Evolutionary conservation across 108 stramenopile genomes (phyloP).

Genomic region (Discostella stelligeroides): DNA sequence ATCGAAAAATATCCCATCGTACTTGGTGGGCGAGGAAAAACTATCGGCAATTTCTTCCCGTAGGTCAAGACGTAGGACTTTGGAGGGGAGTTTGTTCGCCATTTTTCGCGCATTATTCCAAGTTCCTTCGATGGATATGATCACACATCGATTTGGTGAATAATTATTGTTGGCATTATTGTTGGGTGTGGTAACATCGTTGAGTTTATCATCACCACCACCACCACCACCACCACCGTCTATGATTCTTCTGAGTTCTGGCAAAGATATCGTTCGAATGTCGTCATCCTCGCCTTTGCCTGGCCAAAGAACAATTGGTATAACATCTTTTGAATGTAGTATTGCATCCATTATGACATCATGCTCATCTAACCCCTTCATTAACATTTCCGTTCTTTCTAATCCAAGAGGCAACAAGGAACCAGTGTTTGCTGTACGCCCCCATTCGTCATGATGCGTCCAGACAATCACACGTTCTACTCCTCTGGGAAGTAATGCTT

Average conservation of each 20-base stretch:
- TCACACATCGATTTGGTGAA: neutral
- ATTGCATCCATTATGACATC: conserved; percentile 33
- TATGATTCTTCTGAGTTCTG: conserved; percentile 1
- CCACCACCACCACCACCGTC: no score
- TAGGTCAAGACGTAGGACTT: conserved; percentile 38
- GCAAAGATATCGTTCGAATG: conserved; percentile 4
- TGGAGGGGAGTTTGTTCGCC: conserved; percentile 50
- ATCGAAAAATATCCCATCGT: conserved; percentile 12
- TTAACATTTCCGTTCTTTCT: conserved; percentile 43
- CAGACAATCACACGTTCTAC: conserved; percentile 46
- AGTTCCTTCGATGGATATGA: conserved; percentile 56
- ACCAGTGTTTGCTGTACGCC: conserved; percentile 54
- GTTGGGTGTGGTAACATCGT: neutral
- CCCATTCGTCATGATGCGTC: conserved; percentile 65
- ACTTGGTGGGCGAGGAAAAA: conserved; percentile 10
- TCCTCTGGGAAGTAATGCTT: conserved; percentile 17
- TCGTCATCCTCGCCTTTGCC: conserved; percentile 21
- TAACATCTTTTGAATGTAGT: neutral
- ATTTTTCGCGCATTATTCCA: conserved; percentile 59
- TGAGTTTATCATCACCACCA: no score
- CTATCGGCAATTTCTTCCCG: conserved; percentile 26
- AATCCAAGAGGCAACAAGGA: conserved; percentile 46
- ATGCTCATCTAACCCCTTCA: conserved; percentile 57
- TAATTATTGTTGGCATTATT: neutral
- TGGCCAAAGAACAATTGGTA: conserved; percentile 54